These are phyloP conservation scores for Rhodotorula taiwanensis DNA, from an alignment of 768 basidiomycete genomes.

Conservation along the genomic window DNA sequence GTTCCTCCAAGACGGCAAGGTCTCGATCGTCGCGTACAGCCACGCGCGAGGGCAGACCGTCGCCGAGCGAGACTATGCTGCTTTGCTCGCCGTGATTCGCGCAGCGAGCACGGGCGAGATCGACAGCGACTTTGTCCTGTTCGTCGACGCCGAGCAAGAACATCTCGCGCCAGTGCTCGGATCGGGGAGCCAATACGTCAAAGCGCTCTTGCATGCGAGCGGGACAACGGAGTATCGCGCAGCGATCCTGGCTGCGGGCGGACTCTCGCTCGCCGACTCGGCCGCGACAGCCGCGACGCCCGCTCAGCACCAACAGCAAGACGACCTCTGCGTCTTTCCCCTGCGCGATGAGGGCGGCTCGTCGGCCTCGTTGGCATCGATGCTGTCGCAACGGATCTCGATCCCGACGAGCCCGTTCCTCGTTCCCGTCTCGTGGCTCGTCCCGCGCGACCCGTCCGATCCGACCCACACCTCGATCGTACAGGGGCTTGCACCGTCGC, in stretches of 20 bases:
- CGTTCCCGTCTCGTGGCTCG: slow-evolving; percentile 24
- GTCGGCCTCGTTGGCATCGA: too few species aligned
- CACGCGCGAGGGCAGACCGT: too few species aligned
- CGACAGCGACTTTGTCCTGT: slow-evolving; percentile 3
- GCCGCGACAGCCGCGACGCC: too few species aligned
- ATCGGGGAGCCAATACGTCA: slow-evolving; percentile 3
- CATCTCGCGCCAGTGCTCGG: not conserved
- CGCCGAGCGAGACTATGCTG: too few species aligned
- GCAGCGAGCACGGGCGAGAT: not conserved
- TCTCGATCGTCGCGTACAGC: slow-evolving; percentile 3
- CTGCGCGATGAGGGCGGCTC: too few species aligned
- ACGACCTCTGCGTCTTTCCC: too few species aligned
- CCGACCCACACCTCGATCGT: slow-evolving; percentile 14
- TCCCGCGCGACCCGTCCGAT: not conserved
- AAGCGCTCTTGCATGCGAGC: slow-evolving; percentile 20
- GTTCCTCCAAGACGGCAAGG: not conserved
- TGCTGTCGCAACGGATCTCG: not conserved
- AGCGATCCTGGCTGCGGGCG: slow-evolving; percentile 24
- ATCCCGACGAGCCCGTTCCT: slow-evolving; percentile 28
- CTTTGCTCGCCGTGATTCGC: not conserved
- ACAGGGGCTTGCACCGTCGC: slow-evolving; percentile 14
- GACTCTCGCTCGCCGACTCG: slow-evolving; percentile 7
- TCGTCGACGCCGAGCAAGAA: slow-evolving; percentile 11
- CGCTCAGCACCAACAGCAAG: too few species aligned
- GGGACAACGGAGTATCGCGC: slow-evolving; percentile 19